Evolutionary conservation across 176 grass and related monocot genomes (phyloP).

Genomic region (Dactylis glomerata): DNA sequence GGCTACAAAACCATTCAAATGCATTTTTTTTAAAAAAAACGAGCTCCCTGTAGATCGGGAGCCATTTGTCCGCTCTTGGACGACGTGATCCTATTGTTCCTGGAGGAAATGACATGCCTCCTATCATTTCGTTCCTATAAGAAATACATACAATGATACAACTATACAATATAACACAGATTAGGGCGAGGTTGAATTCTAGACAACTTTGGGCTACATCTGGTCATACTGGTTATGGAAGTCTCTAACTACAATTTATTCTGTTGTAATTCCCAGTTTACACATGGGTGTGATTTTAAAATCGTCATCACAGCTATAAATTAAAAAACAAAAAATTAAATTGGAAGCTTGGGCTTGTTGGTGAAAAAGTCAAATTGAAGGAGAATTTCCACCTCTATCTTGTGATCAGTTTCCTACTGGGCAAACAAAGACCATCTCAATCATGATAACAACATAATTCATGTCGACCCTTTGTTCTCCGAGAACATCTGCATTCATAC

Average conservation of each 20-base stretch:
- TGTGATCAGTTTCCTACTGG: not conserved
- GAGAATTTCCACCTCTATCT: not conserved
- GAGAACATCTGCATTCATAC: not conserved
- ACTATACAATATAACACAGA: not conserved
- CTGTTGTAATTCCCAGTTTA: not conserved
- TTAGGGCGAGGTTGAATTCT: not conserved
- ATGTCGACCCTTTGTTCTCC: not conserved
- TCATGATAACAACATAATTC: not conserved
- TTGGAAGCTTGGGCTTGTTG: not conserved
- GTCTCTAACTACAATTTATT: not conserved
- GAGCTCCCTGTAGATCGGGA: too few relatives aligned
- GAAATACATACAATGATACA: not conserved
- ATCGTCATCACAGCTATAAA: not conserved
- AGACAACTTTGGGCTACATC: not conserved
- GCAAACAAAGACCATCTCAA: not conserved
- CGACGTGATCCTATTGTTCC: too few relatives aligned
- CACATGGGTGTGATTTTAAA: not conserved
- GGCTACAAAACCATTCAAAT: too few relatives aligned
- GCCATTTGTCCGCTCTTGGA: too few relatives aligned
- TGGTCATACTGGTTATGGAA: not conserved
- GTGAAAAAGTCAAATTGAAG: not conserved
- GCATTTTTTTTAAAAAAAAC: too few relatives aligned
- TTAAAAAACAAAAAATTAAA: constrained; percentile 3
- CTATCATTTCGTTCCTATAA: too few relatives aligned
- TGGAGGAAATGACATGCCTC: too few relatives aligned